Base-by-base conservation (phyloP, 768 basidiomycete genomes). In the Galerina marginata region DNA sequence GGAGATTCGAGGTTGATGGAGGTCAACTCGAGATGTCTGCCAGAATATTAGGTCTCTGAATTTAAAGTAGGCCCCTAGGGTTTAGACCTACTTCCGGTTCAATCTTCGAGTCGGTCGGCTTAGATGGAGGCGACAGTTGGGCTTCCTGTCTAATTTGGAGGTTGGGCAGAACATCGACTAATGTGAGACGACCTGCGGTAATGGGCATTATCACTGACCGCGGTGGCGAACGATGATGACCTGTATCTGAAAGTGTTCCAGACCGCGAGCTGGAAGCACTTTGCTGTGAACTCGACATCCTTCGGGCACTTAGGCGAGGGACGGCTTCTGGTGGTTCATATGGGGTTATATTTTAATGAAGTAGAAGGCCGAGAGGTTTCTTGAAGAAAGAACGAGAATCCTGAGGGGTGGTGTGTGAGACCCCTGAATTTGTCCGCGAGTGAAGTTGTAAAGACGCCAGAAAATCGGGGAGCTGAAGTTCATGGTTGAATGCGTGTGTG, bases 1-100 rank as follows among this genome's bases (percentile, higher is more conserved):
- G 91, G 89, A 1, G 88, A 86, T 70, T 93, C 91, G 40, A 94
- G 82, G 9, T 86, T 78, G 61, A 93, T 92, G 48, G n/a, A 93
- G 82, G 74, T 93, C 89, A 58, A 72, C 62, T 54, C 77, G 77
- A 47, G 73, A 63, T 15, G 56, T 67, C 66, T 79, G 76, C 56
- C 44, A 29, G 65, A 53, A 15, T 6, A 39, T 51, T n/a, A 40
- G n/a, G 37, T 49, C 48, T 37, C 44, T 36, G 61, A 25, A 54
- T 9, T 33, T 6, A 40, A 33, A 16, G 20, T 20, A 20, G 37
- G 42, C 37, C 38, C 16, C 33, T 45, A 33, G 26, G 44, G 43
- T 62, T 52, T 20, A 9, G n/a, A 40, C 44, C 36, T 15, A 9
- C 20, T 33, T 38, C 44, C 40, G 29, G 20, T 42, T 25, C 4